phyloP scores from a whole-genome alignment of 1,284 basidiomycete species.

The Rhodotorula sp. region DNA sequence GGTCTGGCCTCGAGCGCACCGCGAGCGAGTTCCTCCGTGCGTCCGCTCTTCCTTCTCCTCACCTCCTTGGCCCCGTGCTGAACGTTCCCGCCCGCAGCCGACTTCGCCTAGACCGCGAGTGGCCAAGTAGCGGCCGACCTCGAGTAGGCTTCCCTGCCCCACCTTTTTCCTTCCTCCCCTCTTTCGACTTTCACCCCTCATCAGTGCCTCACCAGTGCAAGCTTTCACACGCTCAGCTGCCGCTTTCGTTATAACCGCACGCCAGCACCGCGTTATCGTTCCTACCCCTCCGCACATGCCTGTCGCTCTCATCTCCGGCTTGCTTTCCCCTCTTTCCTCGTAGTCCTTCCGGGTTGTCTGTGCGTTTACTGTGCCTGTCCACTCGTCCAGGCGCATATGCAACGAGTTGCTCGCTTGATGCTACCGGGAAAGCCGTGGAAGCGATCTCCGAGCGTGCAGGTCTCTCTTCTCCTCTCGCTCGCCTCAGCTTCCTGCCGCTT shows the following conservation, averaged over 20 bases:
- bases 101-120: background rate
- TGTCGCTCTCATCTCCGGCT: too few species aligned
- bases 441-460: background rate
- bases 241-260: background rate
- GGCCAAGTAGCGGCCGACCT: background rate
- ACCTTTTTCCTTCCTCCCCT: background rate
- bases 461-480: background rate
- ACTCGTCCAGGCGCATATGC: background rate
- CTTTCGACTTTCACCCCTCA: background rate
- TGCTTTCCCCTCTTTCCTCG: too few species aligned
- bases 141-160: background rate
- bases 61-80: background rate
- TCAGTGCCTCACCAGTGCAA: background rate
- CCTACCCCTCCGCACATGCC: background rate
- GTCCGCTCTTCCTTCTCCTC: background rate
- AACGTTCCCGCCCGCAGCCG: background rate
- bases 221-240: too few species aligned
- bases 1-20: background rate
- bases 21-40: slow-evolving; percentile 10
- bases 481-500: too few species aligned
- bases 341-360: too few species aligned
- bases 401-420: background rate
- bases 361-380: too few species aligned
- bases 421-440: too few species aligned
- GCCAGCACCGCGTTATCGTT: background rate